Base-by-base conservation (phyloP, 75 land plant genomes). In the Selaginella tamariscina region DNA sequence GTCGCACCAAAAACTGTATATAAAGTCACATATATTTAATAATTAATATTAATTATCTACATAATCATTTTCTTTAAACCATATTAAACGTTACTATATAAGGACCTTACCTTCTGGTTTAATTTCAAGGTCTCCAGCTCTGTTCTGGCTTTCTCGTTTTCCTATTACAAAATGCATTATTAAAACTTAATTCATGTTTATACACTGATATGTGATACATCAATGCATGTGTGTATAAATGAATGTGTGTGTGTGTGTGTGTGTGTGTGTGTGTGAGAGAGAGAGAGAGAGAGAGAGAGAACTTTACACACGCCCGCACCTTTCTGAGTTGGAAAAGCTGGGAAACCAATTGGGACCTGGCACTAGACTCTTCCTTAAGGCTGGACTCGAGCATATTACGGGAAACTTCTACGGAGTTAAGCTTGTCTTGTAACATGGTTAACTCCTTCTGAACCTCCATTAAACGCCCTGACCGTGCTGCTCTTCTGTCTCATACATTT, bases 41-140 rank as follows among this genome's bases (percentile, higher is more conserved):
- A n/a, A n/a, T n/a, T n/a, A n/a, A n/a, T n/a, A n/a, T n/a, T n/a
- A n/a, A n/a, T n/a, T n/a, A n/a, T n/a, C n/a, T n/a, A n/a, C 30
- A 27, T 27, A 29, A 2, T 9, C 5, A 65, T n/a, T n/a, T n/a
- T n/a, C n/a, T n/a, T n/a, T n/a, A n/a, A n/a, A n/a, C n/a, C n/a
- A n/a, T n/a, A n/a, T n/a, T n/a, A n/a, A n/a, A n/a, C n/a, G n/a
- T n/a, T 2, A 65, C 66, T 2, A 65, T 9, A 67, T 32, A n/a
- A n/a, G n/a, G n/a, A n/a, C n/a, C n/a, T n/a, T 67, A 73, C 79
- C 75, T 77, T 77, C 29, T 77, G 79, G 54, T 74, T 77, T 18
- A 77, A 63, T 56, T 77, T 77, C 71, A 77, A 31, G 23, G 75
- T 69, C 56, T 77, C 79, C 5, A 77, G 59, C 54, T 77, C 79